These are phyloP conservation scores for Cnidoscolus chayamansa DNA, from an alignment of 441 rosid genomes.

Conservation along the genomic window DNA sequence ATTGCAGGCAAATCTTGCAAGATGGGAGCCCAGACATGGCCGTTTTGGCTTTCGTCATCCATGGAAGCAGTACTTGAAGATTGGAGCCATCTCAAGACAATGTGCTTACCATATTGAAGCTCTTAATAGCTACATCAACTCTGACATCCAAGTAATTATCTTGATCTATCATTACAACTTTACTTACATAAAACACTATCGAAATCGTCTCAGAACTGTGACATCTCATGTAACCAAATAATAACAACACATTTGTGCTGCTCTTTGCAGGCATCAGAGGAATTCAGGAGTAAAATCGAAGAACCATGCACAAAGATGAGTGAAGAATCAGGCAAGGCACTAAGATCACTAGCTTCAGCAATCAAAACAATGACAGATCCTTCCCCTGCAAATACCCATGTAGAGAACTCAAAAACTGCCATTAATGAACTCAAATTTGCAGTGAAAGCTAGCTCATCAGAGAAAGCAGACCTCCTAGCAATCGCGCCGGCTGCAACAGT, in stretches of 20 bases:
- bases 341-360: conserved; percentile 52
- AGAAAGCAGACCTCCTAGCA: conserved; percentile 37
- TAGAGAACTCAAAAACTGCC: conserved; percentile 53
- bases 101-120: conserved; percentile 76
- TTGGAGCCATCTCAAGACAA: conserved; percentile 62
- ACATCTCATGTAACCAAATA: no score
- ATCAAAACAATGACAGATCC: conserved; percentile 61
- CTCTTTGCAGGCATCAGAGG: conserved; percentile 45
- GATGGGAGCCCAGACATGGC: conserved; percentile 89
- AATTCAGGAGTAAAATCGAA: conserved; percentile 42
- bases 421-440: conserved; percentile 41
- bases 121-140: conserved; percentile 48
- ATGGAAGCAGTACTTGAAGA: conserved; percentile 70
- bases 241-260: neutral
- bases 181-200: no score
- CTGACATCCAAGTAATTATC: conserved; percentile 42
- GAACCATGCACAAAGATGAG: conserved; percentile 45
- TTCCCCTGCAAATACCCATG: conserved; percentile 39
- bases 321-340: conserved; percentile 54
- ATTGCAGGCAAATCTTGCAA: conserved; percentile 73
- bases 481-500: conserved; percentile 58
- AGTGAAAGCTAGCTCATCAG: conserved; percentile 34
- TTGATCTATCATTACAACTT: neutral
- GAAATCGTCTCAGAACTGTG: no score
- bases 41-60: conserved; percentile 60